Base-by-base conservation (phyloP, 2,329 filamentous ascomycete genomes). In the Lecanosticta acicola region DNA sequence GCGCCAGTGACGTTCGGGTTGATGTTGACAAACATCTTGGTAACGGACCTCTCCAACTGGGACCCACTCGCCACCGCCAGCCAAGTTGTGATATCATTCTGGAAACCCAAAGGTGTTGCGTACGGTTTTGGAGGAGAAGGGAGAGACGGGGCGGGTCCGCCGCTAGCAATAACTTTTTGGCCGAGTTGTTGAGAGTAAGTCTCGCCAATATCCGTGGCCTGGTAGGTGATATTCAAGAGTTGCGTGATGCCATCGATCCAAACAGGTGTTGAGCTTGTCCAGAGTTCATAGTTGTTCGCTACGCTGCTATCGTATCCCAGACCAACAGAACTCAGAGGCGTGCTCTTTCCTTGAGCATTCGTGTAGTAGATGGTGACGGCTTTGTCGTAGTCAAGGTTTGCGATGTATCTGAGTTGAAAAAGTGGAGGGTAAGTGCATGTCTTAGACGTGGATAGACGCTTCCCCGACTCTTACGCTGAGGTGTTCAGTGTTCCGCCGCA, bases 1-100 rank as follows among this genome's bases (percentile, higher is more conserved):
- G 57, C 60, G 7, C 58, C 61, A 16, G 46, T 38, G 17, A 62
- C 49, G 24, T 49, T 46, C 3, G 60, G 60, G 32, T 65, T 63
- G 58, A 65, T 60, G 44, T 65, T 65, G 10, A 48, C 41, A 47
- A 64, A 64, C 61, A 65, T 64, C 34, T 49, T 39, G 7, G 47
- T 40, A 42, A 62, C 59, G 2, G 58, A 51, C 2, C 52, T 51
- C 9, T 49, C 50, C 3, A 54, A 43, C 37, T 64, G 55, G 3
- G 59, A 61, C 11, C 50, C 51, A 39, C 35, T 48, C 4, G 41
- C 39, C 14, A 56, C 45, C 7, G 51, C 48, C 11, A 65, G 49
- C 50, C 50, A 64, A 9, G 44, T 39, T 11, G 60, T 62, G 44
- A 65, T 63, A 41, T 65, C 62, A 19, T 59, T 43, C 4, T 53